A percentile compares a stretch with the other conserved stretches of the same genome.
phyloP scores from a whole-genome alignment of 2,329 filamentous ascomycete genomes.

The Ophiocordyceps sinensis region DNA sequence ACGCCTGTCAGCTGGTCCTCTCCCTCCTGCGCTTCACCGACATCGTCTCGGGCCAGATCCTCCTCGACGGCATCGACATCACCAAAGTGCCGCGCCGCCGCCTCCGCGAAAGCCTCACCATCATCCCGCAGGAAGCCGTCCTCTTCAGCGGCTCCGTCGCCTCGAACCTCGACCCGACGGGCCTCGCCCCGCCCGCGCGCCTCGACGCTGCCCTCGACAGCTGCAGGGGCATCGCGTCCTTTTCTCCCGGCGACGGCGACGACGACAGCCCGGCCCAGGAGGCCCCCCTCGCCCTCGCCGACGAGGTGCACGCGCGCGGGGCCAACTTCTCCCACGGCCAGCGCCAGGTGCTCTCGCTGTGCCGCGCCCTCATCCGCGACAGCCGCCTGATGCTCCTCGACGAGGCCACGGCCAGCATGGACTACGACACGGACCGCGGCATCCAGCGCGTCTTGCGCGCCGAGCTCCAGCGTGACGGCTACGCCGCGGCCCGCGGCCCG shows the following conservation, averaged over 20 bases:
- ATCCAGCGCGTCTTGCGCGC: constrained; percentile 38
- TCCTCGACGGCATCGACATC: constrained; percentile 42
- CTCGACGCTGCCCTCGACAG: constrained; percentile 46
- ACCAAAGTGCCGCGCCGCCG: constrained; percentile 32
- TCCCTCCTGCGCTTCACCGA: constrained; percentile 40
- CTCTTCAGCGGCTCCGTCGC: constrained; percentile 38
- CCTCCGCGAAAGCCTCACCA: constrained; percentile 38
- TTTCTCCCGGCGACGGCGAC: constrained; percentile 26
- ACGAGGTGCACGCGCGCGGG: constrained; percentile 34
- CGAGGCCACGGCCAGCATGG: constrained; percentile 45
- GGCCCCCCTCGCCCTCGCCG: constrained; percentile 22
- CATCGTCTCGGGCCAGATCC: constrained; percentile 34
- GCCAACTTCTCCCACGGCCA: constrained; percentile 44
- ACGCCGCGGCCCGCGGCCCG: constrained; percentile 13
- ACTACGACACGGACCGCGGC: constrained; percentile 40
- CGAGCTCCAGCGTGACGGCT: constrained; percentile 26
- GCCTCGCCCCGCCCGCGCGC: constrained; percentile 34
- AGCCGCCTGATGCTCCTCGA: constrained; percentile 42
- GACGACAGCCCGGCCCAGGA: constrained; percentile 8
- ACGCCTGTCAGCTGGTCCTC: constrained; percentile 26
- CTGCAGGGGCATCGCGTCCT: constrained; percentile 44
- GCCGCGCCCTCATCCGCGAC: constrained; percentile 37
- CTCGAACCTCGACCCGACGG: constrained; percentile 51
- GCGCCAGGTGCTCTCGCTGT: constrained; percentile 42
- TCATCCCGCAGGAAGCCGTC: constrained; percentile 45